phyloP scores from a whole-genome alignment of 2,329 filamentous ascomycete species.

The Scortechinia acanthostroma region DNA sequence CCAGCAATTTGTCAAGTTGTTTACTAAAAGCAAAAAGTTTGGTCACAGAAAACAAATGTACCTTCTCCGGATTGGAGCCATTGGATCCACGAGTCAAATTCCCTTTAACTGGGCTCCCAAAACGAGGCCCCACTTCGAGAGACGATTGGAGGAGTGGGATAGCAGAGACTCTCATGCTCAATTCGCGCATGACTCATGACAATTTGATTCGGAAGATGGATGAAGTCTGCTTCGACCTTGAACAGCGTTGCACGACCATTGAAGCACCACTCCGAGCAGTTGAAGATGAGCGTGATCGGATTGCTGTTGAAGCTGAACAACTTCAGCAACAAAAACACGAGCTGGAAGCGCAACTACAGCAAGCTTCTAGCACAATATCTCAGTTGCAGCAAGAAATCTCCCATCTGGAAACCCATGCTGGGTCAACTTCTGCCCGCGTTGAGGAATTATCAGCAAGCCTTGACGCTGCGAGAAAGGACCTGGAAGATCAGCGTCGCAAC shows the following conservation, averaged over 20 bases:
- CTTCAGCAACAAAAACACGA: background rate
- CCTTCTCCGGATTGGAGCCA: background rate
- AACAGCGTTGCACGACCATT: background rate
- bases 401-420: background rate
- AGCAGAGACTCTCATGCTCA: background rate
- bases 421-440: background rate
- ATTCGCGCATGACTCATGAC: background rate
- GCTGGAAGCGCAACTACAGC: background rate
- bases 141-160: background rate
- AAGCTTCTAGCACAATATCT: background rate
- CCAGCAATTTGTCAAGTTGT: too few relatives aligned
- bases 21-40: too few relatives aligned
- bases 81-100: background rate
- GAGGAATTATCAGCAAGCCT: background rate
- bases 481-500: background rate
- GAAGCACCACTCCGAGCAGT: background rate
- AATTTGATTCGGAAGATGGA: background rate
- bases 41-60: background rate
- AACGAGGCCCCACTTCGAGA: background rate
- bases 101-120: background rate
- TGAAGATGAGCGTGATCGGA: background rate
- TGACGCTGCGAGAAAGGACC: background rate
- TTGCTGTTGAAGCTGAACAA: background rate
- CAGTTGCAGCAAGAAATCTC: background rate
- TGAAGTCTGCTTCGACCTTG: background rate